phyloP scores from a whole-genome alignment of 1,139 yeast species.

The Zygosaccharomyces sapae region DNA sequence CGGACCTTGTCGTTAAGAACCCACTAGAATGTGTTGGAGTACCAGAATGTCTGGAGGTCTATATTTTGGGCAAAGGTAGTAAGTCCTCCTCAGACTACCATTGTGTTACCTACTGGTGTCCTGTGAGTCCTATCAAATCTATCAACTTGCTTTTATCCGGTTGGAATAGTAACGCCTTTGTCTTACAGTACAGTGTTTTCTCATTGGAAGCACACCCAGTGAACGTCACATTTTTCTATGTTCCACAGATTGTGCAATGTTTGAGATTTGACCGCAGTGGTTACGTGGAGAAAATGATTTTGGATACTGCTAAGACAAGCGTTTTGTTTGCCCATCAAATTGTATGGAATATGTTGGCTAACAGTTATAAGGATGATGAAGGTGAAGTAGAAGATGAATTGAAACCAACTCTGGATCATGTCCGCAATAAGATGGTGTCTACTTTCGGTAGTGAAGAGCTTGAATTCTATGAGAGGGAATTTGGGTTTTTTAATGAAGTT shows the following conservation, averaged over 20 bases:
- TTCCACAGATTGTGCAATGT: slow-evolving; percentile 95
- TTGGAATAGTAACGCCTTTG: slow-evolving; percentile 59
- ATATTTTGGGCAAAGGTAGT: slow-evolving; percentile 43
- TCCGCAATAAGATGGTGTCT: slow-evolving; percentile 61
- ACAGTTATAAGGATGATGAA: slow-evolving; percentile 86
- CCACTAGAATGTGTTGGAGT: slow-evolving; percentile 62
- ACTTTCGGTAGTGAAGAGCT: slow-evolving; percentile 59
- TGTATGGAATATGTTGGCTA: slow-evolving; percentile 96
- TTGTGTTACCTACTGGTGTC: slow-evolving; percentile 62
- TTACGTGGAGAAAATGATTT: slow-evolving; percentile 79
- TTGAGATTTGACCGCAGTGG: slow-evolving; percentile 79
- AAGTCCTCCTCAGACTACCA: slow-evolving; percentile 25
- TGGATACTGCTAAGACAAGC: slow-evolving; percentile 88
- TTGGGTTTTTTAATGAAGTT: slow-evolving; percentile 83
- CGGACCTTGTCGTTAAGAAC: slow-evolving; percentile 45
- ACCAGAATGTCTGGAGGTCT: slow-evolving; percentile 61
- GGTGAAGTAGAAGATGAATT: slow-evolving; percentile 72
- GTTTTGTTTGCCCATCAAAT: slow-evolving; percentile 95
- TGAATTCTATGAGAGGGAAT: slow-evolving; percentile 73
- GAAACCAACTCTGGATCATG: slow-evolving; percentile 77
- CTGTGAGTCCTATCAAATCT: slow-evolving; percentile 79
- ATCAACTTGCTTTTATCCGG: slow-evolving; percentile 81
- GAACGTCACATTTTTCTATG: slow-evolving; percentile 87
- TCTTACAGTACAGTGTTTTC: slow-evolving; percentile 85
- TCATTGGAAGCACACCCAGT: slow-evolving; percentile 87